Base-by-base conservation (phyloP, 768 basidiomycete genomes). In the Lactarius sp. region DNA sequence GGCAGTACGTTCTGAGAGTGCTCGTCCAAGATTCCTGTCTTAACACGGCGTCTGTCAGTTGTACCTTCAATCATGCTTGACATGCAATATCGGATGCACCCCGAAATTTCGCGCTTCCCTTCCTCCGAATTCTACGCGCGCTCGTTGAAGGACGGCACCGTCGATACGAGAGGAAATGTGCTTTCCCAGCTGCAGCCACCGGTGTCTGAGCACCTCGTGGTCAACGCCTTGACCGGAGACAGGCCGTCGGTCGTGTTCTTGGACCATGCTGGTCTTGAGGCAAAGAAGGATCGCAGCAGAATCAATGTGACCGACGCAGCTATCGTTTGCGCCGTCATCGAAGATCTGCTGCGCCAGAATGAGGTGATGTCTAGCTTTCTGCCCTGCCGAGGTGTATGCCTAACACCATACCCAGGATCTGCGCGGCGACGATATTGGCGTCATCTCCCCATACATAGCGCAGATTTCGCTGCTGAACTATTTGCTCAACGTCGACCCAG, bases 81-180 rank as follows among this genome's bases (percentile, higher is more conserved):
- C 71, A 81, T 85, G n/a, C 94, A 98, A 75, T 98, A 97, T 70
- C 86, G 94, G 41, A 98, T 98, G 94, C 93, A 95, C 69, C 95
- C 94, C 13, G 78, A 79, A 42, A 94, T 98, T 69, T 92, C 94
- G 2, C 80, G 80, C 22, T 98, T 98, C 77, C 93, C 95, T 10
- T 86, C 89, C 42, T 72, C 78, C 33, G 87, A 92, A 64, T 97
- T 97, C 73, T 98, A 98, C 76, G 77, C 84, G 49, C 77, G 78
- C 33, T 77, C 80, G 1, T 71, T 97, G 52, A 79, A 78, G 47
- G 88, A 96, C 71, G 93, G 93, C 16, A 94, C 91, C 1, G 81
- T 88, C 27, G 84, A 86, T 64, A 52, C 63, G 12, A 60, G 67
- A 7, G 83, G 84, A 6, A 73, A 74, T 27, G 75, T 86, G 20